Evolutionary conservation across 768 basidiomycete genomes (phyloP), one percentile per base, ranked within the genome.

Genomic region (Sarcomyxa edulis): DNA sequence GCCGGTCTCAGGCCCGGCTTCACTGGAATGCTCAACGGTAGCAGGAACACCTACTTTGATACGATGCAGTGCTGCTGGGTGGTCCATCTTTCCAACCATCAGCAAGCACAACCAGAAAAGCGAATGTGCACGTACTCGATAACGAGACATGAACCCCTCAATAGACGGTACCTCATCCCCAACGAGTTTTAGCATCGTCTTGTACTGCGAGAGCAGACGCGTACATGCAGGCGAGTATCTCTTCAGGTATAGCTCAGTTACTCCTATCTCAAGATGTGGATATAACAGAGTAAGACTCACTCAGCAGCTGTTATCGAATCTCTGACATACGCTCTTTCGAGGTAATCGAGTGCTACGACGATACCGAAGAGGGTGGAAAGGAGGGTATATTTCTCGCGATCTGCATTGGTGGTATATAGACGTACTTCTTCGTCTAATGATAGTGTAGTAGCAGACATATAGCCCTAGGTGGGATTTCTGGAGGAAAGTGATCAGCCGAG

Each of bases 181-280:
- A 8, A 98, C 84, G n/a, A 97, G 74, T 63, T 92, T 96, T 44
- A 93, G 66, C 81, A 96, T 90, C 0, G 91, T 94, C 76, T 96
- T 96, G 70, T 96, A 98, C 62, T 96, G 93, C 6, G 91, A 89
- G 10, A 98, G 64, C n/a, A 99, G 66, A 27, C 87, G 76, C 10
- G 90, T 93, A 58, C 95, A 99, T 44, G 92, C 93, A 40, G 92
- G 94, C 46, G 92, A 92, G 59, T 98, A 99, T 71, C 93, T 96
- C 76, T 74, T 69, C 46, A 55, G 39, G 20, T 38, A 39, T 44
- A 62, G 57, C 60, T 65, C 54, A 60, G 56, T 28, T 8, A n/a
- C 35, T 14, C 15, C 16, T 40, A 29, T 38, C 18, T 12, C 23
- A 22, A 9, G 10, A 25, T 30, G 48, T 25, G 20, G 33, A 22